Evolutionary conservation across 2,329 filamentous ascomycete species (phyloP).

Genomic region (Myriosclerotinia duriaeana): DNA sequence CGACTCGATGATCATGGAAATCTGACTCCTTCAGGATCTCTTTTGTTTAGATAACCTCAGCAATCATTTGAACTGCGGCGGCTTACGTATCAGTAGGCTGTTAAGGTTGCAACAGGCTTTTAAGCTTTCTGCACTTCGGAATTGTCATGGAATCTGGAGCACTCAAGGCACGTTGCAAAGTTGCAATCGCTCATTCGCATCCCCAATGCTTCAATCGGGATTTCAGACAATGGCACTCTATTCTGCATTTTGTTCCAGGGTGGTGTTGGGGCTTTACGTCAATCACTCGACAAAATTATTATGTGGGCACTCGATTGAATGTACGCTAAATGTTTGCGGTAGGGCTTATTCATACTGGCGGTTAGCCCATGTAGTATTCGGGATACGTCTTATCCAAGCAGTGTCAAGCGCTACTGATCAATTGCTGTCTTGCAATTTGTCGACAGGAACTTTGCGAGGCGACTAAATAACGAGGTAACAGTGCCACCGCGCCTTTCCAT

Average conservation of each 20-base stretch:
- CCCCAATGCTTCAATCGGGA: background rate
- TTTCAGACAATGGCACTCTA: background rate
- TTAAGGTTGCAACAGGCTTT: background rate
- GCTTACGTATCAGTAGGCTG: background rate
- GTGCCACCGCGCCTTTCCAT: no score
- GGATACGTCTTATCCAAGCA: background rate
- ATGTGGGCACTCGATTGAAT: background rate
- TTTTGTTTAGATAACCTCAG: background rate
- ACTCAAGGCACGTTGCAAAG: background rate
- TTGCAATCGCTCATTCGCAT: background rate
- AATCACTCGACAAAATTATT: background rate
- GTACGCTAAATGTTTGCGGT: background rate
- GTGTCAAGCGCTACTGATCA: background rate
- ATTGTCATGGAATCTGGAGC: background rate
- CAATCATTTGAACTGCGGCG: no score
- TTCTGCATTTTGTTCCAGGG: background rate
- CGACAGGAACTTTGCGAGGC: background rate
- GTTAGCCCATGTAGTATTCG: background rate
- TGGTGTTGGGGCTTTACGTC: background rate
- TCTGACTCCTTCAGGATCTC: background rate
- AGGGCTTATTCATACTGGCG: background rate
- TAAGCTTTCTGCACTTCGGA: background rate
- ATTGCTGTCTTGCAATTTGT: background rate
- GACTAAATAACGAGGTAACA: background rate
- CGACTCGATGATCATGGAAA: background rate